Conservation (phyloP, 345 rosid genomes). For the Syzygium grande region DNA sequence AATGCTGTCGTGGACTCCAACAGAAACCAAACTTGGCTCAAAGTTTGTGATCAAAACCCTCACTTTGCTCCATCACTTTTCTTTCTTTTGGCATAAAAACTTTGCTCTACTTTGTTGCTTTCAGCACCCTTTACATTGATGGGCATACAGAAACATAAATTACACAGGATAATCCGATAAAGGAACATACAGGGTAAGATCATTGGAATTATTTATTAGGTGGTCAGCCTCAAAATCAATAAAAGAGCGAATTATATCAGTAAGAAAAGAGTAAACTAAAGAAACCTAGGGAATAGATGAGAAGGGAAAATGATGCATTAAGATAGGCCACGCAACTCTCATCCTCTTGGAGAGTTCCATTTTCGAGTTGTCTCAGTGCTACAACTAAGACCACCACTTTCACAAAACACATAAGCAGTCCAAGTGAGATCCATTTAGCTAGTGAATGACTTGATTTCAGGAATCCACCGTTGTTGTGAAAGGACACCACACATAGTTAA, state of each 20-base stretch:
- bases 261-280: not conserved
- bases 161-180: not conserved
- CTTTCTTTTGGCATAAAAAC: not conserved
- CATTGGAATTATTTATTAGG: not conserved
- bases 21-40: not conserved
- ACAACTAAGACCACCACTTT: not conserved
- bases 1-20: not conserved
- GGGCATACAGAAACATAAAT: not conserved
- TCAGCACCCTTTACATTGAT: not conserved
- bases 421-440: not conserved
- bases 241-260: not conserved
- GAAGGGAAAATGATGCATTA: not conserved
- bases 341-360: not conserved
- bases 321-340: not conserved
- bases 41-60: not conserved
- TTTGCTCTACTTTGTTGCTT: not conserved
- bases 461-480: not conserved
- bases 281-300: not conserved
- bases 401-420: not conserved
- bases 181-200: not conserved
- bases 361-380: not conserved
- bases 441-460: not conserved
- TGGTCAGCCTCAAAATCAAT: not conserved
- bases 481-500: not conserved
- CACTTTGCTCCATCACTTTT: not conserved